phyloP scores from a whole-genome alignment of 2,329 filamentous ascomycete genomes.

The Pyrenochaeta sp. region DNA sequence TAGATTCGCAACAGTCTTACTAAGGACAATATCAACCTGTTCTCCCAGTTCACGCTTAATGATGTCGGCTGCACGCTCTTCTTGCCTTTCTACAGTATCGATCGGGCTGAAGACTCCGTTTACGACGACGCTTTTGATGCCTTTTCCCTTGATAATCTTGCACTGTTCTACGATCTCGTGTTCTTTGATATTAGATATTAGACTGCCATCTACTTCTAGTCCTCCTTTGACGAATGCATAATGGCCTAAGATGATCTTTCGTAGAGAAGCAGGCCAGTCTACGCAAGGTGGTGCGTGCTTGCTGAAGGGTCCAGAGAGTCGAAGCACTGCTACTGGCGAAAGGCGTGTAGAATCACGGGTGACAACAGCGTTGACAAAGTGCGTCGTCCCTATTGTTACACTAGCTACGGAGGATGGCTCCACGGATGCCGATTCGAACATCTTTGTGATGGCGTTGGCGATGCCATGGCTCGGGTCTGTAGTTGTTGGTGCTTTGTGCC shows the following conservation, averaged over 20 bases:
- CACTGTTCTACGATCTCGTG: slow-evolving; percentile 56
- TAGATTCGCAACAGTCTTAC: slow-evolving; percentile 60
- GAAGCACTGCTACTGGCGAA: slow-evolving; percentile 61
- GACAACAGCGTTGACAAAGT: slow-evolving; percentile 62
- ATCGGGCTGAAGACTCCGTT: slow-evolving; percentile 67
- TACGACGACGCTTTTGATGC: slow-evolving; percentile 60
- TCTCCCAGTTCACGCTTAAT: slow-evolving; percentile 57
- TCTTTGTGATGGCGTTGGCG: slow-evolving; percentile 43
- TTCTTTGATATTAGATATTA: slow-evolving; percentile 54
- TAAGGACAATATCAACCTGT: slow-evolving; percentile 59
- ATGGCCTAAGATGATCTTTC: slow-evolving; percentile 57
- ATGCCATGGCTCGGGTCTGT: slow-evolving; percentile 50
- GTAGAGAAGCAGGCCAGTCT: slow-evolving; percentile 58
- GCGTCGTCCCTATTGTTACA: slow-evolving; percentile 62
- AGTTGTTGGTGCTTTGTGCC: slow-evolving; percentile 52
- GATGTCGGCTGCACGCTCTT: slow-evolving; percentile 59
- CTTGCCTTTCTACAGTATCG: slow-evolving; percentile 62
- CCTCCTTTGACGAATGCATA: slow-evolving; percentile 59
- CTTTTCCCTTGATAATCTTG: slow-evolving; percentile 54
- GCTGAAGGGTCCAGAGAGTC: slow-evolving; percentile 59
- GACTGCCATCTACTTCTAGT: slow-evolving; percentile 59
- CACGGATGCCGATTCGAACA: slow-evolving; percentile 45
- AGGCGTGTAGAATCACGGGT: slow-evolving; percentile 60
- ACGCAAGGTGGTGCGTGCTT: slow-evolving; percentile 60
- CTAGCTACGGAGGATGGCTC: slow-evolving; percentile 49